These are phyloP conservation scores for Pontederia paniculata DNA, from an alignment of 176 grass and related monocot genomes.

Conservation along the genomic window DNA sequence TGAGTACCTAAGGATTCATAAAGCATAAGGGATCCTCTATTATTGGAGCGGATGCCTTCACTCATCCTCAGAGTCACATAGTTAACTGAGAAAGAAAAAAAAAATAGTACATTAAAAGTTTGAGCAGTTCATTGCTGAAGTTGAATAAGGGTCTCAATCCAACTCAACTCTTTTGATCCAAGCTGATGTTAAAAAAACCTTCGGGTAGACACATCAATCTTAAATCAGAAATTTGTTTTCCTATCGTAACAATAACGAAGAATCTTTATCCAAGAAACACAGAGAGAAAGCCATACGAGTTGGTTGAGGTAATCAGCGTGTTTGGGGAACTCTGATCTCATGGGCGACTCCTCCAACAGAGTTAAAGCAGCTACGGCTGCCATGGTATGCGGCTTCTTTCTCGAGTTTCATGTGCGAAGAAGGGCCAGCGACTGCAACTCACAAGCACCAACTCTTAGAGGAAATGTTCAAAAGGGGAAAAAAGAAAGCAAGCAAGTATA, in stretches of 20 bases:
- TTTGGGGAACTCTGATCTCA: constrained; percentile 31
- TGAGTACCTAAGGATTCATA: too few species aligned
- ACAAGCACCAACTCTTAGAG: too few species aligned
- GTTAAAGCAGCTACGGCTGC: neutral
- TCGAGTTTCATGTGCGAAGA: constrained; percentile 2
- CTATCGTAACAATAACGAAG: neutral
- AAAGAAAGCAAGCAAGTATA: neutral
- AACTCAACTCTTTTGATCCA: too few species aligned
- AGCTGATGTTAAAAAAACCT: constrained; percentile 1
- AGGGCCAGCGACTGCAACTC: neutral
- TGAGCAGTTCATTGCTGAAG: too few species aligned
- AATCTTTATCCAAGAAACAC: neutral
- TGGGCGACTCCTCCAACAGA: constrained; percentile 16
- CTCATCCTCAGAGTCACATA: too few species aligned
- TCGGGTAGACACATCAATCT: neutral
- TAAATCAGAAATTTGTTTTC: neutral
- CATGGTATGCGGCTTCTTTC: constrained; percentile 25
- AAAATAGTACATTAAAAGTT: too few species aligned
- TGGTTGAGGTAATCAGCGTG: constrained; percentile 28
- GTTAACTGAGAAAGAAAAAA: too few species aligned
- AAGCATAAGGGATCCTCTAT: too few species aligned
- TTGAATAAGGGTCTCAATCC: too few species aligned
- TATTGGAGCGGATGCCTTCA: too few species aligned
- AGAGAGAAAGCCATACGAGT: constrained; percentile 16
- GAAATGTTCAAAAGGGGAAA: neutral